A percentile compares a stretch with the other conserved stretches of the same genome.
Conservation (phyloP, 169 alveolate genomes). For the Perkinsus olseni region DNA sequence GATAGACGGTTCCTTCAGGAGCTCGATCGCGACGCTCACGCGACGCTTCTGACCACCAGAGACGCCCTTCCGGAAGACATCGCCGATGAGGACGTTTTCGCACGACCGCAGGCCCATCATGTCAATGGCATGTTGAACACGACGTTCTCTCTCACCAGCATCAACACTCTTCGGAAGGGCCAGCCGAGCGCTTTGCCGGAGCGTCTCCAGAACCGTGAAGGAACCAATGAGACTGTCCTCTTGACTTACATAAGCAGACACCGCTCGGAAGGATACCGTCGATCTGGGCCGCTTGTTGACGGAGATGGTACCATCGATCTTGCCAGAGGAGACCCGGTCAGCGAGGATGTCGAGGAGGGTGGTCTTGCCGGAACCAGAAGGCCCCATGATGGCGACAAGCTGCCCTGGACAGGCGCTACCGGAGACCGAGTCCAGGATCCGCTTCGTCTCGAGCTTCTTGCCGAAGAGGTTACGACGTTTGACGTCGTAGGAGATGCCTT, state of each 20-base stretch:
- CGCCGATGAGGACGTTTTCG: constrained; percentile 25
- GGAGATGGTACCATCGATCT: neutral
- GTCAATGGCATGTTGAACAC: constrained; percentile 4
- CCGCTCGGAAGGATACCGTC: neutral
- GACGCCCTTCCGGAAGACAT: constrained; percentile 24
- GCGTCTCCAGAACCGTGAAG: neutral
- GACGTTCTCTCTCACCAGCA: neutral
- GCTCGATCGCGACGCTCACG: constrained; percentile 47
- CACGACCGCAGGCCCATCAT: constrained; percentile 33
- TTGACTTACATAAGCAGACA: neutral
- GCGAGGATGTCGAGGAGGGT: neutral
- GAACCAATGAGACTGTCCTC: neutral
- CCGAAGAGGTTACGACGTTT: neutral
- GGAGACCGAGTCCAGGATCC: neutral
- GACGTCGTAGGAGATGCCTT: neutral
- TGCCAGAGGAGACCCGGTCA: neutral
- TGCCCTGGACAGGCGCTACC: neutral
- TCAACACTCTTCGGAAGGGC: neutral
- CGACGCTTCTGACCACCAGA: constrained; percentile 47
- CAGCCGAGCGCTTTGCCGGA: neutral
- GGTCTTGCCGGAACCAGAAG: neutral
- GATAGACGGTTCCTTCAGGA: constrained; percentile 46
- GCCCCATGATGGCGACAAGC: neutral
- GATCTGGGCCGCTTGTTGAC: neutral
- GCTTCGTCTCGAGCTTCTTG: neutral